A percentile compares a stretch with the other conserved stretches of the same genome.
Evolutionary conservation across 495 filamentous ascomycete species (phyloP).

Genomic region (Hyaloscypha variabilis): DNA sequence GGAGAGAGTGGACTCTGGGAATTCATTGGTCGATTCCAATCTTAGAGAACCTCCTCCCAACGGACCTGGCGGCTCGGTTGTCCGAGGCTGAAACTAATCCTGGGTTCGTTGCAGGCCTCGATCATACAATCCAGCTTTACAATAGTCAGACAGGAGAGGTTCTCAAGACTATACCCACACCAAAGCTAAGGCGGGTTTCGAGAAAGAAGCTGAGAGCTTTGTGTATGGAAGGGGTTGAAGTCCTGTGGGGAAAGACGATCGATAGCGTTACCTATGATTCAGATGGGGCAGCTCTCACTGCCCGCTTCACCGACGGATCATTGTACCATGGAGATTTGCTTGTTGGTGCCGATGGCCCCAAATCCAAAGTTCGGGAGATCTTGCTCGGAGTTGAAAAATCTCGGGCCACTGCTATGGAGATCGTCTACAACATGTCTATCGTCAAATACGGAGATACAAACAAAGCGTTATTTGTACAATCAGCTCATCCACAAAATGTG

Average conservation of each 20-base stretch:
- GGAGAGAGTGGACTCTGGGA: conserved; percentile 16
- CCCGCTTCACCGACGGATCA: conserved; percentile 17
- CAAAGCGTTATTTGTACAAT: conserved; percentile 5
- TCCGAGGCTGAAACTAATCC: conserved; percentile 2
- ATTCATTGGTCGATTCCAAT: conserved; percentile 15
- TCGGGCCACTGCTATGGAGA: conserved; percentile 4
- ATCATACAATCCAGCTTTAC: background rate
- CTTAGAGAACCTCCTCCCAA: conserved; percentile 12
- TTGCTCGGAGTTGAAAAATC: conserved; percentile 11
- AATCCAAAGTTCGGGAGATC: conserved; percentile 9
- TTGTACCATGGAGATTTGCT: background rate
- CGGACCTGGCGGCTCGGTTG: background rate
- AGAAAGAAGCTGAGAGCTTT: conserved; percentile 10
- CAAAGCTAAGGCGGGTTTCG: background rate
- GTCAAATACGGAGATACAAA: conserved; percentile 9
- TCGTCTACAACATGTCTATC: conserved; percentile 16
- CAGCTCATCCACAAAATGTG: background rate
- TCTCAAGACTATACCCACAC: conserved; percentile 3
- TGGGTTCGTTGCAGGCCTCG: background rate
- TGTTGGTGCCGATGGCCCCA: conserved; percentile 19
- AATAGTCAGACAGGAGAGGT: conserved; percentile 17
- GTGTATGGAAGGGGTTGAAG: conserved; percentile 10
- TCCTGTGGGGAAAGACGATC: conserved; percentile 10
- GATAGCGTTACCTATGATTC: background rate
- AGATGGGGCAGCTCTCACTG: conserved; percentile 3